These are phyloP conservation scores for Epichloe amarillans DNA, from an alignment of 2,329 filamentous ascomycete species.

Conservation along the genomic window DNA sequence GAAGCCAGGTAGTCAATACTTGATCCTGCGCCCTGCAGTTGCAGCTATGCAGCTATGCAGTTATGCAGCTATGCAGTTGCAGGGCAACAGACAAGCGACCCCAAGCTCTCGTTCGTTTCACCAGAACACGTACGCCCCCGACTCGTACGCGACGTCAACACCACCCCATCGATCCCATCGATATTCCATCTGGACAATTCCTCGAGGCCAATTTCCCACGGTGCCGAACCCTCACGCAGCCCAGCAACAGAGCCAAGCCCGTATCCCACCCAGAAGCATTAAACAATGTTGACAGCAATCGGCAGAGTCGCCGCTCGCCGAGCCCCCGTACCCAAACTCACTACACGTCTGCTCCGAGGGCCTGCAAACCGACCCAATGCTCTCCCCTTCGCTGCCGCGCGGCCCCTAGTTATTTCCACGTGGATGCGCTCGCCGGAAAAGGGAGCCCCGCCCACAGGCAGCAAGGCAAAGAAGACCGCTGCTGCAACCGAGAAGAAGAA, in stretches of 20 bases:
- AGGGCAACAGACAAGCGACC: too few relatives aligned
- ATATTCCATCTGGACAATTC: neutral
- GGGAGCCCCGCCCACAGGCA: constrained; percentile 6
- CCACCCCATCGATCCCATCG: neutral
- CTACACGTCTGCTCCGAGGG: constrained; percentile 2
- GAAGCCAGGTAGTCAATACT: neutral
- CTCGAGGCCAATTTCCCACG: neutral
- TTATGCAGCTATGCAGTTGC: too few relatives aligned
- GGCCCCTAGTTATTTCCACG: constrained; percentile 16
- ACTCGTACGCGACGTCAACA: too few relatives aligned
- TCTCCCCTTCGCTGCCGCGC: constrained; percentile 8
- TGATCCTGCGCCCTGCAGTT: neutral
- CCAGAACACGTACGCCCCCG: too few relatives aligned
- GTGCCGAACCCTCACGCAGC: neutral
- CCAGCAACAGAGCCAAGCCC: neutral
- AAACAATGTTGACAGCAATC: constrained; percentile 28
- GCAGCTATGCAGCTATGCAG: too few relatives aligned
- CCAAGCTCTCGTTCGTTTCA: too few relatives aligned
- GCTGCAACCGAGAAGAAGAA: constrained; percentile 10
- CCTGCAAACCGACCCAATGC: neutral
- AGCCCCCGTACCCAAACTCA: constrained; percentile 13
- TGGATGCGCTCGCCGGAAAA: constrained; percentile 15
- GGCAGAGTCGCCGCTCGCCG: constrained; percentile 26
- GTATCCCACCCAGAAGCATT: neutral
- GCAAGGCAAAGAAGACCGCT: constrained; percentile 11